Conservation (phyloP, 2,329 filamentous ascomycete species). For the Diaporthe aspalathi region DNA sequence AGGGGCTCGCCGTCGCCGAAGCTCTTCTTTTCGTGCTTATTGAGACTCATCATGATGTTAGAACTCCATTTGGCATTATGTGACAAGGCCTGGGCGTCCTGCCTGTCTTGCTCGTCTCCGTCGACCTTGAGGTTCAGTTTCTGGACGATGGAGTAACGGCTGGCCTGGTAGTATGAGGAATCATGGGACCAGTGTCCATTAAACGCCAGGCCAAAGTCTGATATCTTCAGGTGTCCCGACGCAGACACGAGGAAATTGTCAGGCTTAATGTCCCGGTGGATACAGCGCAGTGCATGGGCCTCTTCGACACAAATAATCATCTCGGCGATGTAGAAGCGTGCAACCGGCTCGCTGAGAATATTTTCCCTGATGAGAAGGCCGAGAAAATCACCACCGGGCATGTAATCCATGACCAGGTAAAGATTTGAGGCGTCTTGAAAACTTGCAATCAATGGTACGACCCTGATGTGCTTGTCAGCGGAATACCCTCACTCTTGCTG, state of each 20-base stretch:
- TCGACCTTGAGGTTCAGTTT: slow-evolving; percentile 78
- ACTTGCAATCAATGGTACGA: slow-evolving; percentile 86
- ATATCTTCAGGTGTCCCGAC: slow-evolving; percentile 92
- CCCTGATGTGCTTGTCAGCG: slow-evolving; percentile 59
- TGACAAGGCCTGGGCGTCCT: slow-evolving; percentile 57
- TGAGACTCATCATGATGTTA: slow-evolving; percentile 53
- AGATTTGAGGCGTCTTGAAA: slow-evolving; percentile 88
- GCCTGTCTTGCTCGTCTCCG: slow-evolving; percentile 78
- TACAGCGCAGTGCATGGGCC: slow-evolving; percentile 86
- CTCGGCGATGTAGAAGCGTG: slow-evolving; percentile 91
- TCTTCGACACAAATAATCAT: slow-evolving; percentile 97
- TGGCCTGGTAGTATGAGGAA: slow-evolving; percentile 84
- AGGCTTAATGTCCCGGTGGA: slow-evolving; percentile 95
- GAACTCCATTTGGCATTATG: slow-evolving; percentile 53
- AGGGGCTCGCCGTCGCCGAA: slow-evolving; percentile 59
- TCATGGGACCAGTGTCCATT: slow-evolving; percentile 96
- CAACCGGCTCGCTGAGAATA: slow-evolving; percentile 79
- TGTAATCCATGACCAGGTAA: slow-evolving; percentile 98
- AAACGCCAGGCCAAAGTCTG: slow-evolving; percentile 95
- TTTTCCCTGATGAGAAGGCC: slow-evolving; percentile 88
- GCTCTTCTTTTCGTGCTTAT: slow-evolving; percentile 52
- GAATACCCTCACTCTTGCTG: not conserved
- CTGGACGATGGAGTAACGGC: slow-evolving; percentile 82
- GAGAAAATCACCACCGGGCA: slow-evolving; percentile 95
- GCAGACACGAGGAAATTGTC: slow-evolving; percentile 95